Evolutionary conservation across 768 basidiomycete genomes (phyloP).

Genomic region (Coprinopsis sp.): DNA sequence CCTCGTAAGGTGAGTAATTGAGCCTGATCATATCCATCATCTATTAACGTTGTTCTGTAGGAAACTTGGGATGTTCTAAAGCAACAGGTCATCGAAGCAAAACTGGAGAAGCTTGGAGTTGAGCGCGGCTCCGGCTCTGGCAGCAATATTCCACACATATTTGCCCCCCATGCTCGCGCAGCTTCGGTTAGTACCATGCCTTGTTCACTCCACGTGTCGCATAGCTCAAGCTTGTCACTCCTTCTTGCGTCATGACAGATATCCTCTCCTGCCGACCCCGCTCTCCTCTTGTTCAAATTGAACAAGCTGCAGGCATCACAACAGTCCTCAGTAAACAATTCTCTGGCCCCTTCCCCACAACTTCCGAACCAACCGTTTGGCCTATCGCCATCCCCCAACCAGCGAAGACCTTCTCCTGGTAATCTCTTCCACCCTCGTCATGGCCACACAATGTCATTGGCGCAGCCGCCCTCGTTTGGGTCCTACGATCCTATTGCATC

Average conservation of each 20-base stretch:
- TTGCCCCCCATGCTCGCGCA: slow-evolving; percentile 76
- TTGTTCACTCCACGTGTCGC: slow-evolving; percentile 21
- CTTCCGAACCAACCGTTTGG: slow-evolving; percentile 38
- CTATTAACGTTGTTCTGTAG: slow-evolving; percentile 31
- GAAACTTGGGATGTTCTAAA: slow-evolving; percentile 70
- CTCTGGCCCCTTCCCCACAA: slow-evolving; percentile 63
- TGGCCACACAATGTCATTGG: slow-evolving; percentile 71
- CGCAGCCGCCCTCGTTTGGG: slow-evolving; percentile 46
- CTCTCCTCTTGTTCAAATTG: slow-evolving; percentile 73
- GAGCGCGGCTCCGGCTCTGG: slow-evolving; percentile 57
- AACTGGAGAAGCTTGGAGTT: slow-evolving; percentile 74
- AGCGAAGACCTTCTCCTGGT: slow-evolving; percentile 18
- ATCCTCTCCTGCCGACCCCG: slow-evolving; percentile 87
- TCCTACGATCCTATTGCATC: slow-evolving; percentile 23
- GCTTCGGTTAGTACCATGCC: slow-evolving; percentile 61
- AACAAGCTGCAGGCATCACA: slow-evolving; percentile 77
- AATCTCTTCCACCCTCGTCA: slow-evolving; percentile 46
- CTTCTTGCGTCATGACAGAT: slow-evolving; percentile 43
- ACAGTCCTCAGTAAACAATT: slow-evolving; percentile 40
- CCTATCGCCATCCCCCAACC: slow-evolving; percentile 49
- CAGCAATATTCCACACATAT: slow-evolving; percentile 53
- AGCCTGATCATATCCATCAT: slow-evolving; percentile 10
- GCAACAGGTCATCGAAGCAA: slow-evolving; percentile 72
- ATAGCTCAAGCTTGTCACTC: slow-evolving; percentile 9
- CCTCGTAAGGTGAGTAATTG: slow-evolving; percentile 61